Percentiles rank a stretch among this genome's conserved stretches.
These are phyloP conservation scores for Trapa bicornis DNA, from an alignment of 345 rosid species.

Conservation along the genomic window DNA sequence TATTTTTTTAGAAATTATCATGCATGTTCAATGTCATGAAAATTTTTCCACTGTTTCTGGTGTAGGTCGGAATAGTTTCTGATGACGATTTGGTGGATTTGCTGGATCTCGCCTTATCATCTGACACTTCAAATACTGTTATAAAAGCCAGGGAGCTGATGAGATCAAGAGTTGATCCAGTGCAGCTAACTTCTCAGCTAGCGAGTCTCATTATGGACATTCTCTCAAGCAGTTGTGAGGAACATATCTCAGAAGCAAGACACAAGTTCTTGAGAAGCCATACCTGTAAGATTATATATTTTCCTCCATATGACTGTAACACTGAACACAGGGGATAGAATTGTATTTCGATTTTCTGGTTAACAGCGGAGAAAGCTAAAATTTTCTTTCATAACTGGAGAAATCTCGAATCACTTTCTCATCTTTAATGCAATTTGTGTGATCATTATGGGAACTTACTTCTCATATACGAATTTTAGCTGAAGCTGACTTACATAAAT, in stretches of 20 bases:
- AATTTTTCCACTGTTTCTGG: constrained; percentile 1
- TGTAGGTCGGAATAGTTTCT: constrained; percentile 86
- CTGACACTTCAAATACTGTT: constrained; percentile 86
- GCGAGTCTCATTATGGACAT: constrained; percentile 91
- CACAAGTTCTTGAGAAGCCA: constrained; percentile 43
- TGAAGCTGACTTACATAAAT: constrained; percentile 59
- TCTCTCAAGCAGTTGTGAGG: constrained; percentile 57
- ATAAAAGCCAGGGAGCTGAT: constrained; percentile 85
- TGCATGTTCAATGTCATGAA: constrained; percentile 3
- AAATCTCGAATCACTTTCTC: not conserved
- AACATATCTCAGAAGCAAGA: constrained; percentile 49
- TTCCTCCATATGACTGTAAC: not conserved
- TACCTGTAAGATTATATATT: constrained; percentile 33
- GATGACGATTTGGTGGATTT: constrained; percentile 90
- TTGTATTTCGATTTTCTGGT: not conserved
- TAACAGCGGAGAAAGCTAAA: not conserved
- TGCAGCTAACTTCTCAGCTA: constrained; percentile 84
- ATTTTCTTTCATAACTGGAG: not conserved
- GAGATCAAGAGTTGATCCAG: constrained; percentile 90
- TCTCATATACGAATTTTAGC: constrained; percentile 27
- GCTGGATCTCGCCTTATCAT: constrained; percentile 84
- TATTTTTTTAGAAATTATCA: not conserved
- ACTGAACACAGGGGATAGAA: not conserved
- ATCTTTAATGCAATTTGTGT: not conserved
- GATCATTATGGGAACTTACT: not conserved